phyloP scores from a whole-genome alignment of 2,329 filamentous ascomycete genomes.

The Pestalotiopsis fici region DNA sequence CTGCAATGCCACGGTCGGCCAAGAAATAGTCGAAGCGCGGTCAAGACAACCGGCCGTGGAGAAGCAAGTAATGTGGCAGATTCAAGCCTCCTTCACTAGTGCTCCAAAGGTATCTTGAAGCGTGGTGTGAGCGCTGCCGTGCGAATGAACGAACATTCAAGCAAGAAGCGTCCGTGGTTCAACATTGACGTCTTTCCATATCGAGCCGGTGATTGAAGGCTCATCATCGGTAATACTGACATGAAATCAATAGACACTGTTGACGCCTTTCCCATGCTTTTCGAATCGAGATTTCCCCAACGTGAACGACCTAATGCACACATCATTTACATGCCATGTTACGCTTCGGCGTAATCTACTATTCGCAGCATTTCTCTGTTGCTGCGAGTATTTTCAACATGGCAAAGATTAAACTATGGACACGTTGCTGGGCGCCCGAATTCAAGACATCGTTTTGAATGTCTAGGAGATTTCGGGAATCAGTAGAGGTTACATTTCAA shows the following conservation, averaged over 20 bases:
- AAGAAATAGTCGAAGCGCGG: too few species aligned
- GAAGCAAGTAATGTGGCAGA: too few species aligned
- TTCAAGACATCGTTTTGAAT: slow-evolving; percentile 57
- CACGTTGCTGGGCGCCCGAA: slow-evolving; percentile 59
- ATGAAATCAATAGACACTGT: background rate
- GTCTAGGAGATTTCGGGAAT: slow-evolving; percentile 56
- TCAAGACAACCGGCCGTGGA: too few species aligned
- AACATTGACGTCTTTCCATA: background rate
- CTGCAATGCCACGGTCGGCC: too few species aligned
- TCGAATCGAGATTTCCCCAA: background rate
- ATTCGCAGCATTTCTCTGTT: slow-evolving; percentile 46
- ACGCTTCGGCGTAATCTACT: slow-evolving; percentile 33
- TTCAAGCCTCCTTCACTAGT: background rate
- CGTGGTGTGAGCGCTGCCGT: background rate
- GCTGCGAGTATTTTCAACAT: slow-evolving; percentile 57
- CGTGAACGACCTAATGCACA: background rate
- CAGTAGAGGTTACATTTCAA: slow-evolving; percentile 57
- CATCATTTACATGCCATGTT: slow-evolving; percentile 1
- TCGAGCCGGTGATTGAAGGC: background rate
- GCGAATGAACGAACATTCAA: background rate
- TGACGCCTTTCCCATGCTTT: background rate
- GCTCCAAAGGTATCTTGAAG: background rate
- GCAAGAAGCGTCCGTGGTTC: background rate
- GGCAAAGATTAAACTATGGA: slow-evolving; percentile 48
- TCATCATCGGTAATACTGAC: background rate